Percentiles rank a stretch among this genome's conserved stretches.
Evolutionary conservation across 768 basidiomycete genomes (phyloP).

Genomic region (Vishniacozyma victoriae): DNA sequence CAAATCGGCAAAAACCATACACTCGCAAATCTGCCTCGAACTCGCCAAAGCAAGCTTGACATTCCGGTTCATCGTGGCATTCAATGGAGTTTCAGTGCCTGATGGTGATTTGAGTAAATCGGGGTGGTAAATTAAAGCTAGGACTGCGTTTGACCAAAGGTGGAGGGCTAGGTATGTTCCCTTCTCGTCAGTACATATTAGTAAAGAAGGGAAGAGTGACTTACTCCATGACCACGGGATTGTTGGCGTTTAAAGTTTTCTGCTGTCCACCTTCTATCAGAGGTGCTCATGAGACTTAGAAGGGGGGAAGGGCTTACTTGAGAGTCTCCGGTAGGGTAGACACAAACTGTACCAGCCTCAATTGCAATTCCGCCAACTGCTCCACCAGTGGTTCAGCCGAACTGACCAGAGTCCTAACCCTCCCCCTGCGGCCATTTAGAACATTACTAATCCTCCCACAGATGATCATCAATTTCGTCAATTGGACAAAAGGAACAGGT

Average conservation of each 20-base stretch:
- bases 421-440: slow-evolving; percentile 40
- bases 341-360: slow-evolving; percentile 36
- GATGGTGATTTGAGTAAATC: slow-evolving; percentile 37
- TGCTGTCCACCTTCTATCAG: slow-evolving; percentile 26
- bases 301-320: not conserved
- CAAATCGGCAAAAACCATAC: slow-evolving; percentile 42
- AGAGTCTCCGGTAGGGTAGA: slow-evolving; percentile 31
- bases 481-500: slow-evolving; percentile 40
- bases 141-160: slow-evolving; percentile 40
- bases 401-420: slow-evolving; percentile 30
- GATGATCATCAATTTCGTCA: slow-evolving; percentile 44
- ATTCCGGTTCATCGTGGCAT: slow-evolving; percentile 33
- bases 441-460: slow-evolving; percentile 42
- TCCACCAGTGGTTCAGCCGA: slow-evolving; percentile 29
- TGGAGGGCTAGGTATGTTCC: slow-evolving; percentile 30
- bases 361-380: slow-evolving; percentile 34
- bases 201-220: slow-evolving; percentile 1
- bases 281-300: not conserved
- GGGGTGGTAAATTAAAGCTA: slow-evolving; percentile 43
- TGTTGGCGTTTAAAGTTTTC: slow-evolving; percentile 43
- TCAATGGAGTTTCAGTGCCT: slow-evolving; percentile 43
- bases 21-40: slow-evolving; percentile 42
- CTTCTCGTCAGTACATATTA: not conserved
- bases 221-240: slow-evolving; percentile 27
- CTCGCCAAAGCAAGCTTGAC: slow-evolving; percentile 34